Evolutionary conservation across 208 protist species (phyloP).

Genomic region (Perkinsela sp.): DNA sequence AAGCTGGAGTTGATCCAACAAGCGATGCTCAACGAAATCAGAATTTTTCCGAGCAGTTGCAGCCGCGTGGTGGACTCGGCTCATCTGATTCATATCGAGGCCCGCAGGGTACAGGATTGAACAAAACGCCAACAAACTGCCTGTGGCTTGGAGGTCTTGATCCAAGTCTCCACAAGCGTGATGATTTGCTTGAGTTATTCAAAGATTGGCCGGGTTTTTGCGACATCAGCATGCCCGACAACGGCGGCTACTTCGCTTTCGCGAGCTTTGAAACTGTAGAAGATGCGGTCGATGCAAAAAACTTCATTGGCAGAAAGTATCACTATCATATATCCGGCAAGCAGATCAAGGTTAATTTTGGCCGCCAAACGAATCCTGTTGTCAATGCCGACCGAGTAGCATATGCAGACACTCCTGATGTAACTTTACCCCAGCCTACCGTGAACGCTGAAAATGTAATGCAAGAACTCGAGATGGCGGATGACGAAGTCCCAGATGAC

Average conservation of each 20-base stretch:
- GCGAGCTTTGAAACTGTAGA: background rate
- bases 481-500: background rate
- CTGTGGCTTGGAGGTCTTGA: background rate
- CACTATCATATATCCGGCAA: background rate
- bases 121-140: background rate
- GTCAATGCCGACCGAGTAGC: background rate
- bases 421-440: too few relatives aligned
- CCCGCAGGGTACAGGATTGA: background rate
- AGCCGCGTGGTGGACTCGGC: background rate
- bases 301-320: background rate
- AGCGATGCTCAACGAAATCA: background rate
- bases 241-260: background rate
- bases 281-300: background rate
- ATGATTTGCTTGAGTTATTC: background rate
- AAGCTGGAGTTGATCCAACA: background rate
- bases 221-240: background rate
- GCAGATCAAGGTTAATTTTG: background rate
- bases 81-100: background rate
- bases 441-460: too few relatives aligned
- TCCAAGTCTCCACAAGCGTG: background rate
- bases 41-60: background rate
- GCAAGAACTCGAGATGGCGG: background rate
- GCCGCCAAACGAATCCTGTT: background rate
- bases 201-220: background rate
- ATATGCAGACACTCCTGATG: background rate